Conservation (phyloP, 768 basidiomycete species). For the Fomitopsis serialis region DNA sequence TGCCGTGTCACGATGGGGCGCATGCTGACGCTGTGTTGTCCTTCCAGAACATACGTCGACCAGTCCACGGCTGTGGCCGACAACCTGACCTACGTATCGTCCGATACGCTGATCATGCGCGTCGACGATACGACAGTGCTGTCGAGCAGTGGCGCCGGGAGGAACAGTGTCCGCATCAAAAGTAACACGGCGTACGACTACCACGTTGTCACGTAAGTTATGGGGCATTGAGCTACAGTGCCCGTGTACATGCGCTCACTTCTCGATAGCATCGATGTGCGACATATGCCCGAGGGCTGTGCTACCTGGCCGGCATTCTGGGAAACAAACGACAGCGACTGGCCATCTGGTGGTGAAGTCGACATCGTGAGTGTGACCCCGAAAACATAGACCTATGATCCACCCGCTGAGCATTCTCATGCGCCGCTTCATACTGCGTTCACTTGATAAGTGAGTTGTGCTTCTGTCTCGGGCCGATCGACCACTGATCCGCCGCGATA, state of each 20-base stretch:
- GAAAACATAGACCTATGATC: not conserved
- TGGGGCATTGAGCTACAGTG: constrained; percentile 20
- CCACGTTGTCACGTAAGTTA: constrained; percentile 29
- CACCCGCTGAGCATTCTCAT: not conserved
- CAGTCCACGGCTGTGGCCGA: constrained; percentile 42
- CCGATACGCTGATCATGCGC: constrained; percentile 48
- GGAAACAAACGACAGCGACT: constrained; percentile 40
- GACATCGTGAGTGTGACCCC: constrained; percentile 29
- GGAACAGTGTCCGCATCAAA: constrained; percentile 52
- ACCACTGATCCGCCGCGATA: not conserved
- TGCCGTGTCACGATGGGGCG: not conserved
- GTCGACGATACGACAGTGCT: constrained; percentile 47
- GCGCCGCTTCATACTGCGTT: not conserved
- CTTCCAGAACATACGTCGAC: constrained; percentile 37
- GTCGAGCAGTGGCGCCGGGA: constrained; percentile 41
- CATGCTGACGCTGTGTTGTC: not conserved
- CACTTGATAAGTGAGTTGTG: not conserved
- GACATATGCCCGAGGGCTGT: constrained; percentile 54
- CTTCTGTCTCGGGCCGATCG: not conserved
- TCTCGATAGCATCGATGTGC: constrained; percentile 33
- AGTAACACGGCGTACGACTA: constrained; percentile 48
- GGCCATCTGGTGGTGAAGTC: constrained; percentile 41
- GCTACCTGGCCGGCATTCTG: constrained; percentile 54
- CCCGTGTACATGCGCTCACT: not conserved
- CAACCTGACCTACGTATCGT: constrained; percentile 55